Conservation (phyloP, 345 rosid species). For the Passiflora organensis region DNA sequence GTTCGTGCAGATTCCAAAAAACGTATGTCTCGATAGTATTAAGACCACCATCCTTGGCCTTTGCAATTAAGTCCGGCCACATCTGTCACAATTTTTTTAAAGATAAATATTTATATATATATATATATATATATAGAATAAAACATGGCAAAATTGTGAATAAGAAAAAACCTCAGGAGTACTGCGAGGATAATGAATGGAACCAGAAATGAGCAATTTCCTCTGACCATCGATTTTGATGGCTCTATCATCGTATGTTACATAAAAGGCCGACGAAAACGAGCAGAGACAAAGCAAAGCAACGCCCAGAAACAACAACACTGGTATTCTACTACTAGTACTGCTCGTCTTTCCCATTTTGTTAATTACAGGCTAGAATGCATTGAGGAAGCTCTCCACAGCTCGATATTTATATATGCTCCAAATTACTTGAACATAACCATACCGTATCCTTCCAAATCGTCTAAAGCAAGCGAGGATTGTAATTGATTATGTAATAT, state of each 20-base stretch:
- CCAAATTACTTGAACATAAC: too few relatives aligned
- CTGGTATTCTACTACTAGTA: too few relatives aligned
- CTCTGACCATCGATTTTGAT: slow-evolving; percentile 12
- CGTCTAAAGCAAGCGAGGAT: too few relatives aligned
- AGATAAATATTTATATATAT: too few relatives aligned
- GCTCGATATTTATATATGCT: too few relatives aligned
- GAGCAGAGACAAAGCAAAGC: neutral
- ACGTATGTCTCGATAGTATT: slow-evolving; percentile 23
- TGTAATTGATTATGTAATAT: too few relatives aligned
- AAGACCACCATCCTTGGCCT: slow-evolving; percentile 21
- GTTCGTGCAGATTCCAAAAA: slow-evolving; percentile 26
- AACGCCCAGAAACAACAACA: too few relatives aligned
- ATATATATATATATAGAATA: neutral
- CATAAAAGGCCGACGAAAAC: neutral
- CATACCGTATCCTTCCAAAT: too few relatives aligned
- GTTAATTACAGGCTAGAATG: too few relatives aligned
- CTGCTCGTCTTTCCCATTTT: too few relatives aligned
- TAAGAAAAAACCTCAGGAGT: slow-evolving; percentile 2
- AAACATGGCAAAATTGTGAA: neutral
- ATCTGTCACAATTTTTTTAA: slow-evolving; percentile 3
- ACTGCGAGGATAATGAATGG: slow-evolving; percentile 18
- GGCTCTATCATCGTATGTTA: slow-evolving; percentile 8
- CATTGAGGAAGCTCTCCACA: too few relatives aligned
- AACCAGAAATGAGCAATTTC: slow-evolving; percentile 11
- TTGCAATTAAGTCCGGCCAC: slow-evolving; percentile 18